phyloP scores from a whole-genome alignment of 1,284 basidiomycete species.

The Heterobasidion annosum region DNA sequence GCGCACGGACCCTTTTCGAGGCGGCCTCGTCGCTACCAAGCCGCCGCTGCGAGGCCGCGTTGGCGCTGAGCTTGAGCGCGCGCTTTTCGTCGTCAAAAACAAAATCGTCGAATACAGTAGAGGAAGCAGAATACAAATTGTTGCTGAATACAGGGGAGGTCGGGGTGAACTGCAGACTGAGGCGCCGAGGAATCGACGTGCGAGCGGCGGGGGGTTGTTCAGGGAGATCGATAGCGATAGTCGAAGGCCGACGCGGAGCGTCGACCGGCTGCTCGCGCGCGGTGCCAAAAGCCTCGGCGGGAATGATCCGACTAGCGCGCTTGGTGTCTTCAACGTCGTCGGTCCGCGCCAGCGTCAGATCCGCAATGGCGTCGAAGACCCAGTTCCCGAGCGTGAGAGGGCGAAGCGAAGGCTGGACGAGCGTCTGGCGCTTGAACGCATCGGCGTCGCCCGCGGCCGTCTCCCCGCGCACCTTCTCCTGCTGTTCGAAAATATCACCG shows the following conservation, averaged over 20 bases:
- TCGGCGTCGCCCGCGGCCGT: conserved; percentile 14
- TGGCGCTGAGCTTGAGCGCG: conserved; percentile 14
- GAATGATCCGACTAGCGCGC: conserved; percentile 27
- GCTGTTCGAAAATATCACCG: conserved; percentile 29
- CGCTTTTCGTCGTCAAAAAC: conserved; percentile 24
- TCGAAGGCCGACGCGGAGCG: conserved; percentile 21
- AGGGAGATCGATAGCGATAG: conserved; percentile 21
- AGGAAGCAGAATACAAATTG: conserved; percentile 16
- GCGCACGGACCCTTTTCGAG: conserved; percentile 24
- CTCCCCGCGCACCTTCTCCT: conserved; percentile 25
- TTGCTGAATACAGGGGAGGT: conserved; percentile 34
- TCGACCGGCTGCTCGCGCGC: background rate
- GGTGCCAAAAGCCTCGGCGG: conserved; percentile 22
- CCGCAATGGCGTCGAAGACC: conserved; percentile 72
- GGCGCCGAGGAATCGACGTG: conserved; percentile 25
- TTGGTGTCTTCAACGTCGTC: background rate
- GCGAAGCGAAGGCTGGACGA: conserved; percentile 21
- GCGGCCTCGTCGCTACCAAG: conserved; percentile 10
- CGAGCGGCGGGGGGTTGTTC: conserved; percentile 16
- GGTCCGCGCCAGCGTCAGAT: conserved; percentile 37
- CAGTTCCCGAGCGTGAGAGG: conserved; percentile 47
- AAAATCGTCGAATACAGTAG: conserved; percentile 24
- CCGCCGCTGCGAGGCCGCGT: conserved; percentile 9
- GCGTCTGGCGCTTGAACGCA: conserved; percentile 26
- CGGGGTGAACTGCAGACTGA: conserved; percentile 59